Evolutionary conservation across 148 eudicot species (phyloP).

Genomic region (Nepenthes mirabilis): DNA sequence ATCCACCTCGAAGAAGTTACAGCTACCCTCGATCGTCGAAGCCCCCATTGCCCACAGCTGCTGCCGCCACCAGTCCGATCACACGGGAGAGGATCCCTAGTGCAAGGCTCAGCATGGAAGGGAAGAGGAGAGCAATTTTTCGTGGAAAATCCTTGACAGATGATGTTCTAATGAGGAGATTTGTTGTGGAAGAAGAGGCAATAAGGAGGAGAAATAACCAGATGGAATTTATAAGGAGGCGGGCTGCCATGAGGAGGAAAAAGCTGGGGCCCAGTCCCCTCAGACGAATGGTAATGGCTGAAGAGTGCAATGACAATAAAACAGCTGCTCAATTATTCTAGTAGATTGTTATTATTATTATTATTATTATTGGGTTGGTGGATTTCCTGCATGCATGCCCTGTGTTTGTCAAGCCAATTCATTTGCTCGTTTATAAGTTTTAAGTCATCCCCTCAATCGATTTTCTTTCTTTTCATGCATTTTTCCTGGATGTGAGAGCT

Average conservation of each 20-base stretch:
- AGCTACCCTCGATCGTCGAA: slow-evolving; percentile 72
- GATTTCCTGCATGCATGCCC: too few species aligned
- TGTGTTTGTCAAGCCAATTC: too few species aligned
- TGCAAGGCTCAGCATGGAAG: slow-evolving; percentile 49
- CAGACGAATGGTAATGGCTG: slow-evolving; percentile 62
- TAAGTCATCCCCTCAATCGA: too few species aligned
- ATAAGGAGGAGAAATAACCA: slow-evolving; percentile 75
- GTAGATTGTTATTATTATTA: too few species aligned
- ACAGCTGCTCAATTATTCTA: too few species aligned
- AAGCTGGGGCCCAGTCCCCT: slow-evolving; percentile 84
- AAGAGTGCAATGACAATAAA: slow-evolving; percentile 8
- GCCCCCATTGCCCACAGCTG: slow-evolving; percentile 11
- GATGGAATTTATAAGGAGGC: slow-evolving; percentile 65
- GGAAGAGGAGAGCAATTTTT: slow-evolving; percentile 42
- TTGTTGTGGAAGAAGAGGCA: slow-evolving; percentile 84
- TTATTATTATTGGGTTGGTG: too few species aligned
- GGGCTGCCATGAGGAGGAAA: slow-evolving; percentile 51
- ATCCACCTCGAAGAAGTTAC: slow-evolving; percentile 73
- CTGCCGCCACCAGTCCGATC: slow-evolving; percentile 9
- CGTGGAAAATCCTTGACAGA: slow-evolving; percentile 81
- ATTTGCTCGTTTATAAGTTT: too few species aligned
- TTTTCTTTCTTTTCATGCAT: too few species aligned
- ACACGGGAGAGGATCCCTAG: slow-evolving; percentile 23
- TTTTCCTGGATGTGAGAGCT: too few species aligned
- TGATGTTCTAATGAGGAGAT: slow-evolving; percentile 83